Base-by-base conservation (phyloP, 2,329 filamentous ascomycete species). In the Diaporthe australafricana region DNA sequence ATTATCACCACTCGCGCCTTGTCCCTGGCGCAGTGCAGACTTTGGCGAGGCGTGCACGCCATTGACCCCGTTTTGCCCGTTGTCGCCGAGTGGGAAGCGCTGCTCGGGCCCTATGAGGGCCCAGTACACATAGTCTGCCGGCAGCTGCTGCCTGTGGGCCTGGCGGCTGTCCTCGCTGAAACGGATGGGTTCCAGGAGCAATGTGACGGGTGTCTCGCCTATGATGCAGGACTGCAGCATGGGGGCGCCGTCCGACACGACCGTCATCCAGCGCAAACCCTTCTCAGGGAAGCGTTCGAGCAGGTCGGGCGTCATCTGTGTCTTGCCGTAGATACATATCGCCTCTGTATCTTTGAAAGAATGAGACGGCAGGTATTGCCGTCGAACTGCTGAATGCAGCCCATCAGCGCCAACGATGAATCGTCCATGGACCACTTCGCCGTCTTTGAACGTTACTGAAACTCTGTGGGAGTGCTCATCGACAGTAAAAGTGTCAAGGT, bases 271-370 rank as follows among this genome's bases (percentile, higher is more conserved):
- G n/a, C 47, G 47, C 16, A 50, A 27, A n/a, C 52, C 47, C 47
- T 38, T 53, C 47, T 67, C 48, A 12, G 47, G 63, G 25, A 67
- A 67, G 47, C 47, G 48, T 20, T 40, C 25, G n/a, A 55, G 35
- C n/a, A 67, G 48, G n/a, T 38, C 48, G 12, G 47, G 30, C 14
- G 8, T 53, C 12, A 67, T 50, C 6, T 25, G 35, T 35, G 30
- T 67, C 25, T 67, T 67, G 9, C 63, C 63, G 16, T 67, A 67
- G 47, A 67, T 40, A n/a, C 63, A 67, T 35, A 50, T 53, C 14
- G 38, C 47, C 30, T 32, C 63, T n/a, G 47, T 67, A 30, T 67
- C 32, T 35, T 27, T 50, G 47, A 67, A 67, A 20, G 30, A 16
- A 20, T 67, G 47, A 2, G 25, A 35, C 16, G 47, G 63, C 3